phyloP scores from a whole-genome alignment of 1,139 yeast species.

The Sugiyamaella sp. region DNA sequence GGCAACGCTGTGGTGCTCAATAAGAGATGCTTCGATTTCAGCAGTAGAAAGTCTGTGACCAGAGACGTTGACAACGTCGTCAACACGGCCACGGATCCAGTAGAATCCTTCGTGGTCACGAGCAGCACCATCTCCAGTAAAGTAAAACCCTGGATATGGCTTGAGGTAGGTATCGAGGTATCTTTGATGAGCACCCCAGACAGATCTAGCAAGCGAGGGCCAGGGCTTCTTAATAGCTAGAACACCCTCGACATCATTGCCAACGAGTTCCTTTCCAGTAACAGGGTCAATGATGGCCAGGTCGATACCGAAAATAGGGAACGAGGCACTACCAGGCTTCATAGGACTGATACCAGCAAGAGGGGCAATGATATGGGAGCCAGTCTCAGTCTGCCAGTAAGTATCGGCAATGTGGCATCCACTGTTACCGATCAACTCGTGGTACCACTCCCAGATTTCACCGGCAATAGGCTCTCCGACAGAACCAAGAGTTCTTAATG shows the following conservation, averaged over 20 bases:
- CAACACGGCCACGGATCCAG: conserved; percentile 98
- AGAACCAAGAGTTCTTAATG: conserved; percentile 75
- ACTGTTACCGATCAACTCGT: conserved; percentile 77
- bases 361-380: conserved; percentile 94
- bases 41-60: conserved; percentile 97
- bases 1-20: conserved; percentile 75
- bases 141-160: conserved; percentile 94
- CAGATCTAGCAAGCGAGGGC: conserved; percentile 98
- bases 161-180: conserved; percentile 90
- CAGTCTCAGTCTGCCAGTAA: conserved; percentile 98
- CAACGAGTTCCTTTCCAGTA: conserved; percentile 75
- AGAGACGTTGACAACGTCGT: conserved; percentile 94
- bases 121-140: conserved; percentile 99
- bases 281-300: conserved; percentile 91
- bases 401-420: conserved; percentile 86
- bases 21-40: conserved; percentile 90
- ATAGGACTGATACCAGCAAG: conserved; percentile 92
- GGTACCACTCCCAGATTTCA: conserved; percentile 93
- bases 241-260: conserved; percentile 95
- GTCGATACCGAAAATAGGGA: conserved; percentile 93
- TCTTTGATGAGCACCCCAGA: conserved; percentile 86
- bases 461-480: conserved; percentile 95
- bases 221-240: conserved; percentile 84
- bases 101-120: conserved; percentile 96
- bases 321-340: conserved; percentile 95